These are phyloP conservation scores for Suhomyces prunicola DNA, from an alignment of 805 yeast species.

Conservation along the genomic window DNA sequence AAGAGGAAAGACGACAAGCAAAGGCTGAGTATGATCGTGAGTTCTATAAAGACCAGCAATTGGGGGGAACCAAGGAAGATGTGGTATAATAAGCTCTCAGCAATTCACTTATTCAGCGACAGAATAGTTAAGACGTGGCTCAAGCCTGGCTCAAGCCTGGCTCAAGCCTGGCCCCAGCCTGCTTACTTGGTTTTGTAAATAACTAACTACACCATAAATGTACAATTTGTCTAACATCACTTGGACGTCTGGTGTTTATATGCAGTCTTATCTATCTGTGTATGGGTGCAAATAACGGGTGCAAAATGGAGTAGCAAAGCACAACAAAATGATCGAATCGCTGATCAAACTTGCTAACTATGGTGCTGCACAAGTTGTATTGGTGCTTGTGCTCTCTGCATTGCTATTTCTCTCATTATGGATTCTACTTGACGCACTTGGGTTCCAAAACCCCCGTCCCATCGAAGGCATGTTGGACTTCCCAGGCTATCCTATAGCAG, in stretches of 20 bases:
- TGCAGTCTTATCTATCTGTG: background rate
- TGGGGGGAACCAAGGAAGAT: conserved; percentile 24
- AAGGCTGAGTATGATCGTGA: conserved; percentile 15
- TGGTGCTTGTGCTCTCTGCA: background rate
- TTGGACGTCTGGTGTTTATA: background rate
- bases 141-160: too few relatives aligned
- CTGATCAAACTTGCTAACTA: background rate
- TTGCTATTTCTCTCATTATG: background rate
- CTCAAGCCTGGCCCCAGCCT: too few relatives aligned
- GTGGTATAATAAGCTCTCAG: conserved; percentile 15
- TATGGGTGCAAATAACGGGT: background rate
- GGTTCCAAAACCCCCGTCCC: background rate
- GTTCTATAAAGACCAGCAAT: conserved; percentile 16
- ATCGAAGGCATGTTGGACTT: conserved; percentile 41
- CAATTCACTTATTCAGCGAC: too few relatives aligned
- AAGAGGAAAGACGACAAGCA: conserved; percentile 30
- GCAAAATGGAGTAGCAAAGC: background rate
- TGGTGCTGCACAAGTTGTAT: background rate
- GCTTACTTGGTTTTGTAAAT: background rate
- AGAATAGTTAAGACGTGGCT: too few relatives aligned
- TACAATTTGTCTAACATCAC: too few relatives aligned
- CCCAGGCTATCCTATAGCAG: conserved; percentile 50
- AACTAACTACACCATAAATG: background rate
- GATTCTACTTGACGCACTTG: background rate
- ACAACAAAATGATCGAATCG: background rate